Base-by-base conservation (phyloP, 2,329 filamentous ascomycete species). In the Hawksworthiomyces lignivorus region DNA sequence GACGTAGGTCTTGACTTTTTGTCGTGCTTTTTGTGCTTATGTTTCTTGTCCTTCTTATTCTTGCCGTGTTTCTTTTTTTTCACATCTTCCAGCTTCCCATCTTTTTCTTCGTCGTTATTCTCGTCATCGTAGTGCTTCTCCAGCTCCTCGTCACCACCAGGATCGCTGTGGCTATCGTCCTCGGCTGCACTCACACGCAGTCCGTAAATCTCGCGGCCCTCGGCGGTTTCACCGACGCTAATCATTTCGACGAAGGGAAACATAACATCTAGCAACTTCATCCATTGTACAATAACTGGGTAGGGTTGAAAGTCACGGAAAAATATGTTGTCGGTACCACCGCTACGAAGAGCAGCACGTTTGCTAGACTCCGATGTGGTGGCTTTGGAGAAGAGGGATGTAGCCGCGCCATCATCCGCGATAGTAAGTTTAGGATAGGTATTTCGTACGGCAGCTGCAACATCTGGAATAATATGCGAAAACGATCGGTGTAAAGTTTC, bases 231-330 rank as follows among this genome's bases (percentile, higher is more conserved):
- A n/a, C 92, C 92, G 27, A 97, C 78, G 50, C 83, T 74, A 31
- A 90, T 84, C 88, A 81, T 0, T 80, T 31, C 18, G n/a, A 43
- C 45, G 45, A 47, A 82, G 0, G 87, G 82, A 59, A 96, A 97
- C 76, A 97, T 88, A 43, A 87, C 90, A 33, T 87, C 78, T 51
- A 96, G 74, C 29, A 96, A 73, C 36, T 80, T 80, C 82, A 97
- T 89, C 92, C 92, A 98, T 34, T 50, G 48, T 6, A 44, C 37
- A 48, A 65, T 60, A 34, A 87, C 88, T 4, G 84, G 80, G 18
- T 94, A 69, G 2, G 89, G 87, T 56, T 96, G 92, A 60, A 96
- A 98, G 56, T 96, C 80, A 39, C 79, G 76, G 64, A 98, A 97
- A 67, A 96, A 97, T 29, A 94, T 69, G 55, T 88, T 87, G 44